Percentiles rank a stretch among this genome's conserved stretches.
These are phyloP conservation scores for Coix lacrymajobi DNA, from an alignment of 176 grass and related monocot genomes.

Conservation along the genomic window DNA sequence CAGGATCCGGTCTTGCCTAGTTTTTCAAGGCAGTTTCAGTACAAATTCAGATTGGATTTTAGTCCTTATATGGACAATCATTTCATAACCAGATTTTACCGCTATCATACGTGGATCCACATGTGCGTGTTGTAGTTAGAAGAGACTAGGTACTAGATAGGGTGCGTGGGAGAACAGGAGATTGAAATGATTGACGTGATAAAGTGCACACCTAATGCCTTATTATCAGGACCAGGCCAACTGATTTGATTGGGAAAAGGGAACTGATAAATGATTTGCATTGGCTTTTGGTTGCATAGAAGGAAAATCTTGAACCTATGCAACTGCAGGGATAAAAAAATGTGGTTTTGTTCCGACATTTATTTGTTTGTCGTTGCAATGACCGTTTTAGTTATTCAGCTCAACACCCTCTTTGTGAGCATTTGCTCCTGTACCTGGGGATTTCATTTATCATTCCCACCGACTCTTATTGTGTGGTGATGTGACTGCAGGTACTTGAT, in stretches of 20 bases:
- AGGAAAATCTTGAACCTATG: not conserved
- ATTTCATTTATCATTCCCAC: not conserved
- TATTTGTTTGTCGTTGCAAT: not conserved
- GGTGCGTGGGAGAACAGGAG: not conserved
- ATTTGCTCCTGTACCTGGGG: not conserved
- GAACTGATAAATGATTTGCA: not conserved
- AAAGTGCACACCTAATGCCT: slow-evolving; percentile 6
- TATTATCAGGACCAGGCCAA: not conserved
- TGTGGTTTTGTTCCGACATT: not conserved
- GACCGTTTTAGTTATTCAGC: not conserved
- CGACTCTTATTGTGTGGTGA: not conserved
- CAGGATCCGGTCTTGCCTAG: not conserved
- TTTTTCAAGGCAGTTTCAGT: not conserved
- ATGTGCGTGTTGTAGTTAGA: not conserved
- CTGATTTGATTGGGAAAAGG: not conserved
- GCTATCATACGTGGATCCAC: not conserved
- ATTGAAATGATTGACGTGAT: slow-evolving; percentile 2
- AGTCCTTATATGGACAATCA: not conserved
- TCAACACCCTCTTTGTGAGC: not conserved
- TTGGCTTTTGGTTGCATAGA: not conserved
- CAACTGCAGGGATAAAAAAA: not conserved
- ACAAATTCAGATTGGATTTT: not conserved
- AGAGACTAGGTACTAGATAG: not conserved
- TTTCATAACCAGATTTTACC: not conserved
- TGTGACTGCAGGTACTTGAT: slow-evolving; percentile 53